phyloP scores from a whole-genome alignment of 2,329 filamentous ascomycete genomes.

The Nectriaceae sp. region DNA sequence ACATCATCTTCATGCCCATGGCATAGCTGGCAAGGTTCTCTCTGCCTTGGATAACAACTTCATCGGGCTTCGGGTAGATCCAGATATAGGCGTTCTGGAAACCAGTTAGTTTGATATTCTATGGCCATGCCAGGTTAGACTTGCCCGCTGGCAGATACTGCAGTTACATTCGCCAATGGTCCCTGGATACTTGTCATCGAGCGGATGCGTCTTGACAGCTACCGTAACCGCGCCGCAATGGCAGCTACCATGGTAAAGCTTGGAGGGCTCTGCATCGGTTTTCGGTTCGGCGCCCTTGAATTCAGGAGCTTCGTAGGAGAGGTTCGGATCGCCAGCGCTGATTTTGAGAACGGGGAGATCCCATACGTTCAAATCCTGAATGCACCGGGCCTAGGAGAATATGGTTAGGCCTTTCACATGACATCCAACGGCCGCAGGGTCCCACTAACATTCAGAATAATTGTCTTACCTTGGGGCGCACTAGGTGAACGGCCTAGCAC shows the following conservation, averaged over 20 bases:
- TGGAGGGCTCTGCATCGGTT: slow-evolving; percentile 37
- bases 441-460: slow-evolving; percentile 45
- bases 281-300: slow-evolving; percentile 45
- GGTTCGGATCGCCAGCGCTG: slow-evolving; percentile 37
- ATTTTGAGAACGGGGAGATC: slow-evolving; percentile 8
- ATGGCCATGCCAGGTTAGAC: neutral
- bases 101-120: neutral
- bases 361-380: slow-evolving; percentile 48
- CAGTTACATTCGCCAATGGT: slow-evolving; percentile 49
- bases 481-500: slow-evolving; percentile 36
- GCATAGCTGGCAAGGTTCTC: slow-evolving; percentile 42
- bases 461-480: slow-evolving; percentile 29
- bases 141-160: slow-evolving; percentile 49
- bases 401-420: slow-evolving; percentile 5
- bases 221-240: slow-evolving; percentile 53
- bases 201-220: slow-evolving; percentile 43
- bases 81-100: slow-evolving; percentile 45
- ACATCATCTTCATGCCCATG: slow-evolving; percentile 33
- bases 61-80: slow-evolving; percentile 43
- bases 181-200: slow-evolving; percentile 40
- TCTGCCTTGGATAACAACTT: slow-evolving; percentile 42
- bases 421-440: neutral
- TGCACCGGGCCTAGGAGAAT: slow-evolving; percentile 38
- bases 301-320: slow-evolving; percentile 35
- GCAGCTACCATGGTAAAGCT: slow-evolving; percentile 51